These are phyloP conservation scores for Phytophthora fragariae DNA, from an alignment of 352 stramenopile genomes.

Conservation along the genomic window DNA sequence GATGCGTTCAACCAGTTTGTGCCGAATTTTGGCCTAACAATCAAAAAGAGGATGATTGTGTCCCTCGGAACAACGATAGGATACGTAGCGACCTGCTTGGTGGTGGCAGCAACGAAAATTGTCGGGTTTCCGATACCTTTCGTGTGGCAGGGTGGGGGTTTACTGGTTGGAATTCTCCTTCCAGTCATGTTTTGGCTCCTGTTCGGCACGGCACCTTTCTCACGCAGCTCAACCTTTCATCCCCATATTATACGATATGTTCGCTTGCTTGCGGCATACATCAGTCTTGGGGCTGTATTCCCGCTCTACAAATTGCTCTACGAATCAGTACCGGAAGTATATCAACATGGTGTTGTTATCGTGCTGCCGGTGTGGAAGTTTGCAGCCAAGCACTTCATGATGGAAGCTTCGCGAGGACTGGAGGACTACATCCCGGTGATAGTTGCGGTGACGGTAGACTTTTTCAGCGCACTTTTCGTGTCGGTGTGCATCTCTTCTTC, in stretches of 20 bases:
- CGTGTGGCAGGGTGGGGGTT: not conserved
- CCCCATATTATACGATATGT: not conserved
- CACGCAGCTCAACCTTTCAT: not conserved
- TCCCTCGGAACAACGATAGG: not conserved
- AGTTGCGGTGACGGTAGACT: conserved; percentile 13
- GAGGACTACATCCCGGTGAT: conserved; percentile 13
- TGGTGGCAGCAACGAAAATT: not conserved
- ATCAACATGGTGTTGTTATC: not conserved
- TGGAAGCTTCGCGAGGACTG: not conserved
- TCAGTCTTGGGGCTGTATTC: not conserved
- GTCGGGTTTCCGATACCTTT: not conserved
- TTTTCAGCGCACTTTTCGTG: conserved; percentile 25
- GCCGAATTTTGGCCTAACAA: not conserved
- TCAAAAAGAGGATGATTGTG: conserved; percentile 1
- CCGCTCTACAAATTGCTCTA: conserved; percentile 12
- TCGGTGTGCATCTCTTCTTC: conserved; percentile 20
- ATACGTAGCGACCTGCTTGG: not conserved
- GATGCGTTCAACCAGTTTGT: conserved; percentile 2
- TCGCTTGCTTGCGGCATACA: not conserved
- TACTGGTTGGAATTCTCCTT: not conserved
- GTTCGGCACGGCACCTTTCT: not conserved
- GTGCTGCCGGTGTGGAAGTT: conserved; percentile 18
- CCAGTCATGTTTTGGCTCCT: not conserved
- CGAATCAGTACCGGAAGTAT: not conserved
- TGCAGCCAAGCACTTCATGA: conserved; percentile 6